Percentiles rank a stretch among this genome's conserved stretches.
Evolutionary conservation across 1,284 basidiomycete species (phyloP).

Genomic region (Ceratobasidium sp.): DNA sequence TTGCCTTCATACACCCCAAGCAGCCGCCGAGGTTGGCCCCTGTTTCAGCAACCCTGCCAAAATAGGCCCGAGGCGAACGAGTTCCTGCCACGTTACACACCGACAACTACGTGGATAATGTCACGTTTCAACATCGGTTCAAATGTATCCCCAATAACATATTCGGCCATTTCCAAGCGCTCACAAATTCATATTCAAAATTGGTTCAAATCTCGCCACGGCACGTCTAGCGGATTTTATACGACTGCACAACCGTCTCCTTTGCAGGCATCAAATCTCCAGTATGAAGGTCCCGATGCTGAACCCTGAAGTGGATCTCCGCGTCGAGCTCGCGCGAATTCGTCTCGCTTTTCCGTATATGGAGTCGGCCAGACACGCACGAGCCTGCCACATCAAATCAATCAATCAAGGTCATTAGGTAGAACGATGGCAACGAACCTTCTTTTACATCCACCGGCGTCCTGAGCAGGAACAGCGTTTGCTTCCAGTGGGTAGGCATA

Average conservation of each 20-base stretch:
- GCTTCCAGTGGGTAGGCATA: constrained; percentile 97
- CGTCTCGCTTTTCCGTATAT: constrained; percentile 80
- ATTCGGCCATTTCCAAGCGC: background rate
- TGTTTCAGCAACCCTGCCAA: no score
- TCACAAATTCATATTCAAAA: background rate
- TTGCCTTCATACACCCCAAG: no score
- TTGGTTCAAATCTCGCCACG: background rate
- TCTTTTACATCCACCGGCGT: constrained; percentile 79
- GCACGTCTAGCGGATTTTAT: constrained; percentile 70
- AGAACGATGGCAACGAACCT: constrained; percentile 61
- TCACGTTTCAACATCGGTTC: background rate
- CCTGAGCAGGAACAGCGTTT: constrained; percentile 88
- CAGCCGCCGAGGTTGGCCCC: no score
- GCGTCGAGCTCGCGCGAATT: constrained; percentile 92
- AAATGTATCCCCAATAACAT: background rate
- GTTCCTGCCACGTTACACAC: no score
- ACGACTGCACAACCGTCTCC: constrained; percentile 75
- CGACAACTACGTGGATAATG: no score
- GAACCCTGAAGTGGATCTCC: constrained; percentile 86
- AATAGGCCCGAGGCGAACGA: no score
- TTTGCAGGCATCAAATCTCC: constrained; percentile 52
- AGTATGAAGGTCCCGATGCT: constrained; percentile 48
- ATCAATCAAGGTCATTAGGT: constrained; percentile 16
- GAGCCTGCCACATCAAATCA: constrained; percentile 63
- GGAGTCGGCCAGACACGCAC: constrained; percentile 81